Evolutionary conservation across 2,329 filamentous ascomycete species (phyloP).

Genomic region (Basipetospora chlamydospora): DNA sequence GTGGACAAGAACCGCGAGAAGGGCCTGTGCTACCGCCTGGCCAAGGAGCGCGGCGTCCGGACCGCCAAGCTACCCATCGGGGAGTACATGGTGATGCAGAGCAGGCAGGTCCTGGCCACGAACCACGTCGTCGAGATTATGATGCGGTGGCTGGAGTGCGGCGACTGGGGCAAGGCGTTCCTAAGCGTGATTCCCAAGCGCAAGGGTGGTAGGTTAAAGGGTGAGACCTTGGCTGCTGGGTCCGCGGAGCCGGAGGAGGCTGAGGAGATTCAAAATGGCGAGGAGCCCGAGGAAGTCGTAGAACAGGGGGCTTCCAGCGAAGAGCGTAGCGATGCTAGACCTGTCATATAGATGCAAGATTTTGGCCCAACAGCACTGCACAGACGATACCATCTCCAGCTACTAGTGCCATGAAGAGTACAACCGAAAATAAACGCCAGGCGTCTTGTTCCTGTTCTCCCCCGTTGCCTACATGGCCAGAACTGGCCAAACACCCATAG

Average conservation of each 20-base stretch:
- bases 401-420: no score
- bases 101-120: conserved; percentile 72
- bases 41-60: conserved; percentile 58
- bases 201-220: conserved; percentile 62
- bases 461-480: no score
- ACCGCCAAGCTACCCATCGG: conserved; percentile 89
- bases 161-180: conserved; percentile 87
- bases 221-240: conserved; percentile 6
- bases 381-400: no score
- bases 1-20: conserved; percentile 97
- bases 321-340: no score
- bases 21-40: conserved; percentile 77
- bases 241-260: conserved; percentile 10
- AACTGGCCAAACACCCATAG: no score
- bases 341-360: no score
- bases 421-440: no score
- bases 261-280: conserved; percentile 10
- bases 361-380: no score
- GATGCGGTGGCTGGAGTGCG: conserved; percentile 78
- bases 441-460: no score
- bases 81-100: conserved; percentile 86
- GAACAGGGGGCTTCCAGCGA: no score
- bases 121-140: conserved; percentile 98
- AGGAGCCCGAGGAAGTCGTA: conserved; percentile 4
- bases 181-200: conserved; percentile 76